Evolutionary conservation across 495 filamentous ascomycete genomes (phyloP).

Genomic region (Pyrenula aspistea): DNA sequence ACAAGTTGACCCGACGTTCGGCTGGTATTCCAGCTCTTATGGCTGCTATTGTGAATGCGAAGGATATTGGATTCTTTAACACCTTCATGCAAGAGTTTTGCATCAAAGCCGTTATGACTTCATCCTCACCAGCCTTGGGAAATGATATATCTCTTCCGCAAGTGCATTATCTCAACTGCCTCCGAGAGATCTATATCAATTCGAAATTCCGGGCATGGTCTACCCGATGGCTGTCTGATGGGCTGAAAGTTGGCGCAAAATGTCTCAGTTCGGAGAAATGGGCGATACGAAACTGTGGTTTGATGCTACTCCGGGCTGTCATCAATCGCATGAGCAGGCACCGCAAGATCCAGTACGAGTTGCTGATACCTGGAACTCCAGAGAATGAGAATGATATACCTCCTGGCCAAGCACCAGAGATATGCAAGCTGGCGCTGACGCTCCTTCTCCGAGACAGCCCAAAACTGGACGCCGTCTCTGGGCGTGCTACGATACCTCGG

Average conservation of each 20-base stretch:
- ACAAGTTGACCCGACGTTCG: constrained; percentile 76
- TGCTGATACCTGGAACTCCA: not conserved
- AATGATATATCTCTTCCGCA: constrained; percentile 59
- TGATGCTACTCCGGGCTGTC: constrained; percentile 77
- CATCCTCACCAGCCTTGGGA: not conserved
- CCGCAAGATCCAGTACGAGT: not conserved
- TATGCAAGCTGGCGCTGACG: constrained; percentile 12
- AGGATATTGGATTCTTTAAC: constrained; percentile 21
- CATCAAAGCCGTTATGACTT: constrained; percentile 4
- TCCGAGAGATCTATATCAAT: constrained; percentile 78
- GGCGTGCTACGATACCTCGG: not conserved
- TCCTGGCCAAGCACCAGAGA: not conserved
- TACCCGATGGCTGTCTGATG: constrained; percentile 57
- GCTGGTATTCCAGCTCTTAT: constrained; percentile 83
- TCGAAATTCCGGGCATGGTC: constrained; percentile 51
- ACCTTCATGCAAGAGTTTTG: constrained; percentile 28
- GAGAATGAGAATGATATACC: not conserved
- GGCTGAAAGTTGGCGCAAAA: constrained; percentile 59
- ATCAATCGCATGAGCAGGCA: constrained; percentile 47
- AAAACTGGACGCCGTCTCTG: constrained; percentile 5
- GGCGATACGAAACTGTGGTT: constrained; percentile 85
- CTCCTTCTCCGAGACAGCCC: constrained; percentile 4
- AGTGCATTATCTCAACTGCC: constrained; percentile 85
- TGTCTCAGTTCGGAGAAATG: constrained; percentile 66
- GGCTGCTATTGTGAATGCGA: constrained; percentile 56